Base-by-base conservation (phyloP, 2,329 filamentous ascomycete genomes). In the Periconia sp. region DNA sequence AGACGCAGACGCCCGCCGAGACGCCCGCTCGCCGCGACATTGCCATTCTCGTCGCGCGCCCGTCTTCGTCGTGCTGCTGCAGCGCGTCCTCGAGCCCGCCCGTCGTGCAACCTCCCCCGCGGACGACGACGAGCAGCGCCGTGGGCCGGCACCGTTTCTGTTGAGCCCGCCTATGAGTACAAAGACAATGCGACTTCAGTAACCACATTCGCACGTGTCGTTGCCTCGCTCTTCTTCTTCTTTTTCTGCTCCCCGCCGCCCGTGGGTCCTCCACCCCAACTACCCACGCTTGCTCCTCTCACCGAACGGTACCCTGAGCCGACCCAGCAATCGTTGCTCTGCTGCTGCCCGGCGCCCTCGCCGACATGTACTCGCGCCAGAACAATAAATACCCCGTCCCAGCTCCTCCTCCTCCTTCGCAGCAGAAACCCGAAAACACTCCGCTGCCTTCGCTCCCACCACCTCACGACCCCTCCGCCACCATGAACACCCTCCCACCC, bases 321-420 rank as follows among this genome's bases (percentile, higher is more conserved):
- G n/a, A n/a, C n/a, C n/a, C n/a, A n/a, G n/a, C n/a, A n/a, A n/a
- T n/a, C n/a, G n/a, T n/a, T n/a, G n/a, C n/a, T n/a, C n/a, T n/a
- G n/a, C n/a, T n/a, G n/a, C n/a, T n/a, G n/a, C n/a, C n/a, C n/a
- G n/a, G 36, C 34, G 34, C 40, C 40, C 30, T 21, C 37, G 36
- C 29, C 48, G 45, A 21, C 49, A 62, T 60, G 59, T 57, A 57
- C 41, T 55, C 57, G 22, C 57, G 59, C 29, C 54, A 54, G 33
- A 48, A 41, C 43, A 47, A 46, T 25, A 54, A 59, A 31, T 55
- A 54, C 36, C 52, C 56, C n/a, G 40, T 56, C 18, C 22, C 36
- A 39, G n/a, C n/a, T n/a, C n/a, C 42, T 31, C 52, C 49, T 26
- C 45, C 48, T 35, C 47, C 49, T 15, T 13, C 38, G 19, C 38